phyloP scores from a whole-genome alignment of 2,329 filamentous ascomycete genomes.

The Lachnellula occidentalis region DNA sequence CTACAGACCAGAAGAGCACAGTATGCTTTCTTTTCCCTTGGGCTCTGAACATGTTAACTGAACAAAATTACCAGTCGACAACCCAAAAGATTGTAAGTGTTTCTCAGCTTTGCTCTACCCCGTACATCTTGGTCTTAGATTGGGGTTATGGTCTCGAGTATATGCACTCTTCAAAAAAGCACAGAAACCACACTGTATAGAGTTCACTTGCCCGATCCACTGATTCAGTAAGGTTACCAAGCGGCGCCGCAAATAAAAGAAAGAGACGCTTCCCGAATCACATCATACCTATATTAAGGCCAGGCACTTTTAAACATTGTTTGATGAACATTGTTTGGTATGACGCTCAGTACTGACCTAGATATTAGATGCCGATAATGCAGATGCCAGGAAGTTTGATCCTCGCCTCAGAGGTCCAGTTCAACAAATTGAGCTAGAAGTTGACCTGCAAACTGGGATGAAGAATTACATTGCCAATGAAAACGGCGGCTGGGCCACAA shows the following conservation, averaged over 20 bases:
- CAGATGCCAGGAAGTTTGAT: slow-evolving; percentile 80
- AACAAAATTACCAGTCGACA: slow-evolving; percentile 46
- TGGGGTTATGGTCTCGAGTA: too few species aligned
- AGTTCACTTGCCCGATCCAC: background rate
- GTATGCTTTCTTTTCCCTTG: background rate
- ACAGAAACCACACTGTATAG: too few species aligned
- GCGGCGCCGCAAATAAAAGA: too few species aligned
- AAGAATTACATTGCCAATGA: slow-evolving; percentile 99
- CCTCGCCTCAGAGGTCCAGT: slow-evolving; percentile 76
- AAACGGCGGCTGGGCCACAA: slow-evolving; percentile 80
- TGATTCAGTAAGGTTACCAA: too few species aligned
- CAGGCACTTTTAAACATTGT: too few species aligned
- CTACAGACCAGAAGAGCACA: slow-evolving; percentile 71
- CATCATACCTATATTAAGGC: too few species aligned
- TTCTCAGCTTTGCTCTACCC: background rate
- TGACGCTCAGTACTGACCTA: background rate
- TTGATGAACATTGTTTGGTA: background rate
- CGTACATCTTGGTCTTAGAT: too few species aligned
- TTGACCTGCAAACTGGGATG: slow-evolving; percentile 81
- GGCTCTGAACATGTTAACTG: background rate
- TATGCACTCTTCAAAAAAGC: too few species aligned
- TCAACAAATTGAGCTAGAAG: slow-evolving; percentile 61
- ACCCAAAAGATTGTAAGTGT: slow-evolving; percentile 49
- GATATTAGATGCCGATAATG: slow-evolving; percentile 61
- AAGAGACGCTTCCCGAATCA: too few species aligned